Evolutionary conservation across 768 basidiomycete species (phyloP).

Genomic region (Suillus weaverae): DNA sequence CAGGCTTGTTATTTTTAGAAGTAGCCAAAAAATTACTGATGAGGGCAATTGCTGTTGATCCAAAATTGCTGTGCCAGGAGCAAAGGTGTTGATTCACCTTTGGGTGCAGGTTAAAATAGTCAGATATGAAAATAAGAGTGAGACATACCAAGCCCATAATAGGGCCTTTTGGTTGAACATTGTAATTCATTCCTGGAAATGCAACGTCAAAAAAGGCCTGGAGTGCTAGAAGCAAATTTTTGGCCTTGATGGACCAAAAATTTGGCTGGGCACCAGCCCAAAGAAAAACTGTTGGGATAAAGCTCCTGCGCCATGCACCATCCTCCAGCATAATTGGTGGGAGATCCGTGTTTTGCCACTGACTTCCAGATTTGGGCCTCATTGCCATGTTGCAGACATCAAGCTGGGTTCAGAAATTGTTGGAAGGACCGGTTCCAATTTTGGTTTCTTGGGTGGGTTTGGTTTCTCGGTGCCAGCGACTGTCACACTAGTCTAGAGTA

Average conservation of each 20-base stretch:
- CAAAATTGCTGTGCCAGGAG: conserved; percentile 13
- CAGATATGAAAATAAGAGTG: background rate
- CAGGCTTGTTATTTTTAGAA: background rate
- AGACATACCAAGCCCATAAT: conserved; percentile 10
- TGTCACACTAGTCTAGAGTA: background rate
- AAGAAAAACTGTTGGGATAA: conserved; percentile 6
- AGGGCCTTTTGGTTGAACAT: conserved; percentile 7
- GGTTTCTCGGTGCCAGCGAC: background rate
- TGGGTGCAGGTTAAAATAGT: too few relatives aligned
- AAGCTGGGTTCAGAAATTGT: background rate
- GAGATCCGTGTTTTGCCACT: background rate
- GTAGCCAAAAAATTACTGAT: conserved; percentile 5
- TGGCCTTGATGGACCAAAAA: conserved; percentile 10
- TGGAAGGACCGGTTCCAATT: too few relatives aligned
- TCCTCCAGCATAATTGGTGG: background rate
- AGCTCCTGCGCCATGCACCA: background rate
- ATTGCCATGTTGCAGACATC: background rate
- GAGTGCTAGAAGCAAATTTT: background rate
- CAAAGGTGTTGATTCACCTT: conserved; percentile 6
- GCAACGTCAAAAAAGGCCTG: conserved; percentile 10
- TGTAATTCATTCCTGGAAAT: conserved; percentile 8
- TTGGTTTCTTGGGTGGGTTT: background rate
- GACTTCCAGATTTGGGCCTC: background rate
- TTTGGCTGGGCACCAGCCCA: conserved; percentile 12
- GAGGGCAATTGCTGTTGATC: conserved; percentile 9